Evolutionary conservation across 2,329 filamentous ascomycete genomes (phyloP).

Genomic region (Pyricularia grisea): DNA sequence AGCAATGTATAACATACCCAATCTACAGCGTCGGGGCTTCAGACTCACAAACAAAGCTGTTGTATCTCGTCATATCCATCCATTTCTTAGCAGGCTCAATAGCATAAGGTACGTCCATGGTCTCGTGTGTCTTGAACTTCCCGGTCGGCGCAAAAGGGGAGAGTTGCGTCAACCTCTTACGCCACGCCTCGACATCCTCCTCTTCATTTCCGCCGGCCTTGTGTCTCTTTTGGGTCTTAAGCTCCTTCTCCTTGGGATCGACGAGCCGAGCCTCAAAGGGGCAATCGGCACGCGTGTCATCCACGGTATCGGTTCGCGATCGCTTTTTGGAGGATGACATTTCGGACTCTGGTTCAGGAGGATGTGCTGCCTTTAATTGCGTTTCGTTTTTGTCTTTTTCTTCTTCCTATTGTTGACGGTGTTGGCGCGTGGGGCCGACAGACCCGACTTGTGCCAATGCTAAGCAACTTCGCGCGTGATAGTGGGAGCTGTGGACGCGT

Average conservation of each 20-base stretch:
- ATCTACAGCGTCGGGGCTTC: neutral
- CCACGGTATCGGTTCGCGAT: conserved; percentile 33
- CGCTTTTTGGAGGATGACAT: conserved; percentile 40
- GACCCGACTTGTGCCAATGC: neutral
- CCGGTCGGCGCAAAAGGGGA: conserved; percentile 45
- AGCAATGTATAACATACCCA: neutral
- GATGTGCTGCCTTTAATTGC: neutral
- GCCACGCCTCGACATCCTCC: conserved; percentile 25
- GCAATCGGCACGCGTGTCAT: conserved; percentile 46
- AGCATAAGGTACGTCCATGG: conserved; percentile 45
- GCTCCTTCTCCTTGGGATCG: conserved; percentile 37
- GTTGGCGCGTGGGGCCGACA: neutral
- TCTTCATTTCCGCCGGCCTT: conserved; percentile 33
- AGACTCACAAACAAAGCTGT: conserved; percentile 50
- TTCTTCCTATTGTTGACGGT: neutral
- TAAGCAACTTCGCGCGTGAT: too few species aligned
- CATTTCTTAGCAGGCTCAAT: conserved; percentile 43
- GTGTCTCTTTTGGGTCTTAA: conserved; percentile 31
- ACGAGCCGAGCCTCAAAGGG: conserved; percentile 39
- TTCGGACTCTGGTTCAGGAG: neutral
- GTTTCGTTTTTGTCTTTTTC: neutral
- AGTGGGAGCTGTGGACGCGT: neutral
- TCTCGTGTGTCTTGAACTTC: conserved; percentile 43
- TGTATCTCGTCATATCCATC: conserved; percentile 51
- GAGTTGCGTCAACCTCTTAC: conserved; percentile 36